A percentile compares a stretch with the other conserved stretches of the same genome.
These are phyloP conservation scores for Eucalyptus grandis DNA, from an alignment of 345 rosid genomes.

Conservation along the genomic window DNA sequence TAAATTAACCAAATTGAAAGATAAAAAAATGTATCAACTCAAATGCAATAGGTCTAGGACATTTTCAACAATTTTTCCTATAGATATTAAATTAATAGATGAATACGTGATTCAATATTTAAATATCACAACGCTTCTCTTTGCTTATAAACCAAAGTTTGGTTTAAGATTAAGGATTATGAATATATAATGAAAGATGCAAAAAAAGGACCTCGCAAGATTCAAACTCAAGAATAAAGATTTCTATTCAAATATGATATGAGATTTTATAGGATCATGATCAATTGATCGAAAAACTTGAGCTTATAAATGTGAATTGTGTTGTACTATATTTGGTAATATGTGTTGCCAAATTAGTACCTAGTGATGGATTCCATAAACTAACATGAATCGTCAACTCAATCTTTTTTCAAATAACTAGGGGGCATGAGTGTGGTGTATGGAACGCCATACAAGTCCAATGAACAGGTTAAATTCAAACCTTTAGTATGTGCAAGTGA, in stretches of 20 bases:
- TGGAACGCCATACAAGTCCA: not conserved
- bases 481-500: not conserved
- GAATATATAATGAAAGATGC: not conserved
- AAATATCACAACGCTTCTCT: not conserved
- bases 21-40: not conserved
- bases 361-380: not conserved
- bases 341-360: not conserved
- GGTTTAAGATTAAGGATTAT: not conserved
- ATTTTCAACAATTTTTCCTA: too few species aligned
- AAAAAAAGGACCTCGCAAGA: not conserved
- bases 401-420: not conserved
- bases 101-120: not conserved
- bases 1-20: too few species aligned
- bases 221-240: not conserved
- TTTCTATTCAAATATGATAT: not conserved
- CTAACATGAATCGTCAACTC: not conserved
- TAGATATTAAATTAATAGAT: not conserved
- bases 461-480: fast-evolving
- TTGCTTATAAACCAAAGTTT: too few species aligned
- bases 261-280: not conserved
- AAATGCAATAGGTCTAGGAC: not conserved
- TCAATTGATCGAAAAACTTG: not conserved
- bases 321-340: not conserved
- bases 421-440: not conserved
- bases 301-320: not conserved